phyloP scores from a whole-genome alignment of 2,329 filamentous ascomycete genomes.

The Ceratocystis ficicola region DNA sequence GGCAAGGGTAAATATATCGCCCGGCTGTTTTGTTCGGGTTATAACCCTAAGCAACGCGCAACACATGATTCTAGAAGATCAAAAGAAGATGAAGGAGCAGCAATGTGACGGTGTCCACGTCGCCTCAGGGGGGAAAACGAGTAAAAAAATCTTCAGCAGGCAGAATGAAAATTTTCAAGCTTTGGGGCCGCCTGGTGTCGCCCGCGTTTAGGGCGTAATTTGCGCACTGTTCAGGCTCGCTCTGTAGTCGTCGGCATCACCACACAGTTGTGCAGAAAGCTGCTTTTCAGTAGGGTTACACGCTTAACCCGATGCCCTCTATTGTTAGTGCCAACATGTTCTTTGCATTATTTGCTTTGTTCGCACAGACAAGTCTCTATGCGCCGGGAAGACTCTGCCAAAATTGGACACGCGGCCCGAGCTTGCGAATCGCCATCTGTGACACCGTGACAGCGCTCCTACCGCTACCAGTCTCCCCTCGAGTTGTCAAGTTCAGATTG shows the following conservation, averaged over 20 bases:
- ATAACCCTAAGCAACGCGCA: background rate
- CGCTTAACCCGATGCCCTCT: no score
- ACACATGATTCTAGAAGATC: background rate
- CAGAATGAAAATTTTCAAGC: background rate
- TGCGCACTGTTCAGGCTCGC: background rate
- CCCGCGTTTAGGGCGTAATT: background rate
- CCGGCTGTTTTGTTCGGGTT: background rate
- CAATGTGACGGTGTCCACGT: background rate
- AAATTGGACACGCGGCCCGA: conserved; percentile 8
- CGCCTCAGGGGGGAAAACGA: background rate
- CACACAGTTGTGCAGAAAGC: no score
- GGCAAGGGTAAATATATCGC: background rate
- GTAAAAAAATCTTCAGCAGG: background rate
- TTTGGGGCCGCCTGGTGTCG: conserved; percentile 4
- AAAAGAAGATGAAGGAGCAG: background rate
- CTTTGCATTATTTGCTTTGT: background rate
- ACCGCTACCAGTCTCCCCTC: background rate
- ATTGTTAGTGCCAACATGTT: background rate
- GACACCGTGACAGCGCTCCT: conserved; percentile 8
- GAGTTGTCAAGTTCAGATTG: conserved; percentile 1
- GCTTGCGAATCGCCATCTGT: conserved; percentile 8
- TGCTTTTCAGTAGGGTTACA: background rate
- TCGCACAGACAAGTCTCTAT: background rate
- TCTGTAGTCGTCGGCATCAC: no score
- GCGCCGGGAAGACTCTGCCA: background rate